These are phyloP conservation scores for Pelargonium citronellum DNA, from an alignment of 441 rosid species.

Conservation along the genomic window DNA sequence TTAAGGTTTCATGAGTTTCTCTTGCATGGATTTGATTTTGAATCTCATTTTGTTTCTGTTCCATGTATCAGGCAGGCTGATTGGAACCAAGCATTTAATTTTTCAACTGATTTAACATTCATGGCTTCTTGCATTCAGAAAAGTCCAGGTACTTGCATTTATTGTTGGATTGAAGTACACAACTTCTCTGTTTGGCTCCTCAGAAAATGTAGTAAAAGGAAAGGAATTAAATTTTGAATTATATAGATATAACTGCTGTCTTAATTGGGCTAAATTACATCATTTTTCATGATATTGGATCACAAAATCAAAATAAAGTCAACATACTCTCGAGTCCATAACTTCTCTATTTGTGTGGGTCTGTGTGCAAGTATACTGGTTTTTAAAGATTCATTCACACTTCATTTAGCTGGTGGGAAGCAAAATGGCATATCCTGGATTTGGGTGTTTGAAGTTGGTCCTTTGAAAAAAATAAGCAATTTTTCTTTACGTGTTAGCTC, in stretches of 20 bases:
- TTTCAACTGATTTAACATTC: conserved; percentile 70
- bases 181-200: neutral
- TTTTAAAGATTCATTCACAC: neutral
- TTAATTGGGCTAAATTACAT: neutral
- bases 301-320: neutral
- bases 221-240: neutral
- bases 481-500: neutral
- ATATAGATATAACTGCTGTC: neutral
- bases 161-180: neutral
- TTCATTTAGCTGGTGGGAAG: neutral
- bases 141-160: conserved; percentile 46
- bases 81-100: conserved; percentile 82
- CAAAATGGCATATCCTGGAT: neutral
- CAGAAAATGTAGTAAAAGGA: neutral
- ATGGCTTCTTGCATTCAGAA: conserved; percentile 50
- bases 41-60: conserved; percentile 7
- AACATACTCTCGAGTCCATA: neutral
- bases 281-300: neutral
- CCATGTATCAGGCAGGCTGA: conserved; percentile 67
- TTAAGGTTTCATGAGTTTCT: neutral
- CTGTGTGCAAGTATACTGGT: neutral
- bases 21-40: conserved; percentile 9
- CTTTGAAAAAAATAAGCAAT: neutral
- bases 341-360: neutral
- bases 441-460: neutral